Evolutionary conservation across 2,329 filamentous ascomycete species (phyloP).

Genomic region (Xylariaceae sp.): DNA sequence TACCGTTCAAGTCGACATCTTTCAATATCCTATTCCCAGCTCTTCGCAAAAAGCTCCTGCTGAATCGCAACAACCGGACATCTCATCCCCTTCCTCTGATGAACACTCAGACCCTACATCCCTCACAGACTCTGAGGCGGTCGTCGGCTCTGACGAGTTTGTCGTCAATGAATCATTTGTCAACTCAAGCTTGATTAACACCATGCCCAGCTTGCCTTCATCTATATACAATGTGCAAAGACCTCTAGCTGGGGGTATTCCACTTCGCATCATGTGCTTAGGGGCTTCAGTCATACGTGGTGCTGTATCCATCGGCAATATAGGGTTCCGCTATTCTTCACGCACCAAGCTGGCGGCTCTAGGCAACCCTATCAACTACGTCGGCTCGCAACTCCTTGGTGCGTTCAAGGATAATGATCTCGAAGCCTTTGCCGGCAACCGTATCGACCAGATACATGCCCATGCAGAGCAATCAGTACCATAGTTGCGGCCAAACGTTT

Average conservation of each 20-base stretch:
- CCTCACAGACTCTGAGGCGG: too few species aligned
- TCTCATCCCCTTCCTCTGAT: too few species aligned
- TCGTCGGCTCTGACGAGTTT: too few species aligned
- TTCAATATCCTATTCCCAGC: too few species aligned
- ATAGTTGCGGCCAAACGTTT: slow-evolving; percentile 35
- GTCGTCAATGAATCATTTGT: too few species aligned
- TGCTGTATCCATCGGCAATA: slow-evolving; percentile 32
- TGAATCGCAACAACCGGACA: too few species aligned
- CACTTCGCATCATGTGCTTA: slow-evolving; percentile 39
- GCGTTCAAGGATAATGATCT: slow-evolving; percentile 40
- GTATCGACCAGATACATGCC: slow-evolving; percentile 37
- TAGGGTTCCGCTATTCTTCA: slow-evolving; percentile 37
- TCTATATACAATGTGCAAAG: too few species aligned
- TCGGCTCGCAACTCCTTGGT: slow-evolving; percentile 38
- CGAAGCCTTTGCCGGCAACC: slow-evolving; percentile 37
- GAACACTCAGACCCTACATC: too few species aligned
- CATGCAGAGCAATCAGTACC: slow-evolving; percentile 31
- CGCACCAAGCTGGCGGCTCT: slow-evolving; percentile 38
- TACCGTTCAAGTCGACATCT: too few species aligned
- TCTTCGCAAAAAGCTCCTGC: too few species aligned
- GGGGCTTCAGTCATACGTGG: slow-evolving; percentile 38
- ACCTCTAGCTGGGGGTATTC: slow-evolving; percentile 26
- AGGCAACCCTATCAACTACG: slow-evolving; percentile 38
- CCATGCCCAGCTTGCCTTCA: too few species aligned
- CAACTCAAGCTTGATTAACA: too few species aligned